Conservation (phyloP, 2,329 filamentous ascomycete genomes). For the Thielaviopsis populi region DNA sequence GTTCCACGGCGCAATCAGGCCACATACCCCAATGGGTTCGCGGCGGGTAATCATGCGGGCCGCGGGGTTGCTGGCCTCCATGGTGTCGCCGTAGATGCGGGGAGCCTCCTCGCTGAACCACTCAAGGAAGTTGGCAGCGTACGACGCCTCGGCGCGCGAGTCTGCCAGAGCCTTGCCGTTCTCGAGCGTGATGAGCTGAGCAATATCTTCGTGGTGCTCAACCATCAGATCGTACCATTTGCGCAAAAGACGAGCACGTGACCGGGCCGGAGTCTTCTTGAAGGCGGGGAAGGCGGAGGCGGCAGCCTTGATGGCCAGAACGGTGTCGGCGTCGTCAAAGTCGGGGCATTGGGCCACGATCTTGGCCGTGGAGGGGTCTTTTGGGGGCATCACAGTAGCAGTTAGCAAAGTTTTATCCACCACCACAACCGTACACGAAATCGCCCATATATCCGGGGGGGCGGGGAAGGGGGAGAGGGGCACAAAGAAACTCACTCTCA, state of each 20-base stretch:
- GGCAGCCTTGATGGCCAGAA: constrained; percentile 55
- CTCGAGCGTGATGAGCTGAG: constrained; percentile 53
- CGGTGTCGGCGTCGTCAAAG: constrained; percentile 52
- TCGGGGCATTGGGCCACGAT: constrained; percentile 58
- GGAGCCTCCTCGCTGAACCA: constrained; percentile 52
- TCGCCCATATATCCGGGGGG: too few relatives aligned
- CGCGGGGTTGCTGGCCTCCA: constrained; percentile 42
- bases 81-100: constrained; percentile 30
- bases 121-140: constrained; percentile 45
- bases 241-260: constrained; percentile 43
- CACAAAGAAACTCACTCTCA: constrained; percentile 33
- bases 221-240: constrained; percentile 54
- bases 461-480: too few relatives aligned
- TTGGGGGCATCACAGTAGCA: neutral
- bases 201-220: constrained; percentile 50
- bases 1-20: constrained; percentile 35
- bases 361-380: constrained; percentile 57
- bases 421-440: neutral
- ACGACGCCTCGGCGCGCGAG: constrained; percentile 40
- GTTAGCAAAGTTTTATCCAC: neutral
- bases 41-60: constrained; percentile 33
- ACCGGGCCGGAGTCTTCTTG: constrained; percentile 42
- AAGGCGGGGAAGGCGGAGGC: constrained; percentile 48
- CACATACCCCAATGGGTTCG: constrained; percentile 26
- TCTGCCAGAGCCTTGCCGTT: constrained; percentile 55